Evolutionary conservation across 1,284 basidiomycete genomes (phyloP).

Genomic region (Hymenochaete sp.): DNA sequence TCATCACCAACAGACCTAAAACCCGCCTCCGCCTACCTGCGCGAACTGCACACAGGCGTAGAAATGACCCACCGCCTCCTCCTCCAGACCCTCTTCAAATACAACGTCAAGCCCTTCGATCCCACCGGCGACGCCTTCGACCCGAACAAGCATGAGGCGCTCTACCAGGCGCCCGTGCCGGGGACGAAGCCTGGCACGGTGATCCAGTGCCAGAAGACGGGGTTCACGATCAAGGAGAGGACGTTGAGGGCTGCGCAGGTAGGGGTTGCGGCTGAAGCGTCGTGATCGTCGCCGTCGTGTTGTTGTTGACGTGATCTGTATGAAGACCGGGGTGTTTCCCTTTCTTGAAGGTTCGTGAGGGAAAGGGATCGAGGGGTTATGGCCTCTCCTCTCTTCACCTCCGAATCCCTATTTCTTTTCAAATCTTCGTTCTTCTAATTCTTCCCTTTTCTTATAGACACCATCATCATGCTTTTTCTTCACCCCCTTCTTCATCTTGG

Average conservation of each 20-base stretch:
- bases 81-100: conserved; percentile 83
- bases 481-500: too few species aligned
- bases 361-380: too few species aligned
- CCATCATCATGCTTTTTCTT: too few species aligned
- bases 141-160: conserved; percentile 90
- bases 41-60: conserved; percentile 77
- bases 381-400: neutral
- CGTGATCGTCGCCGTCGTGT: too few species aligned
- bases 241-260: conserved; percentile 94
- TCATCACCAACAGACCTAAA: conserved; percentile 24
- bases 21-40: conserved; percentile 45
- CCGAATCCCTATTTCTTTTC: too few species aligned
- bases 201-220: conserved; percentile 85
- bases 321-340: neutral
- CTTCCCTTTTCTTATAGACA: too few species aligned
- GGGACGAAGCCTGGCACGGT: conserved; percentile 86
- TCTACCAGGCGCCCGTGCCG: conserved; percentile 89
- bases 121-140: conserved; percentile 91
- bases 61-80: conserved; percentile 88
- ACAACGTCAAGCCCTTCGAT: conserved; percentile 87
- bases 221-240: conserved; percentile 89
- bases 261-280: conserved; percentile 77
- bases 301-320: neutral
- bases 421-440: too few species aligned
- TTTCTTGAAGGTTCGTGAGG: neutral